These are phyloP conservation scores for Alloascoidea africana DNA, from an alignment of 805 yeast genomes.

Conservation along the genomic window DNA sequence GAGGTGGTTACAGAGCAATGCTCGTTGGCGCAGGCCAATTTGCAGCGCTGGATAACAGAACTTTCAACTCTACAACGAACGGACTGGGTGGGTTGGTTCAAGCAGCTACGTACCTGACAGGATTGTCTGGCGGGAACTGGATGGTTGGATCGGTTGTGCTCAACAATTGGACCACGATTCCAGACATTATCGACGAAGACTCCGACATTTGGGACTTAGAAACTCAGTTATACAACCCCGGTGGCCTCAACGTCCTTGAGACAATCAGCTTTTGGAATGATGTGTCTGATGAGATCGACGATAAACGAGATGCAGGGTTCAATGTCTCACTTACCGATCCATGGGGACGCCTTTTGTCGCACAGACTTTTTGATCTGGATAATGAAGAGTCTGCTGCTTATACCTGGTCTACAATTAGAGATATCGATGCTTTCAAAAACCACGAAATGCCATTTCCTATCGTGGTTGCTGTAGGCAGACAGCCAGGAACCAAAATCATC, in stretches of 20 bases:
- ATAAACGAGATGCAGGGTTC: conserved; percentile 53
- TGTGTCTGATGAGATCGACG: conserved; percentile 29
- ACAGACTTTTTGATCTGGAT: conserved; percentile 52
- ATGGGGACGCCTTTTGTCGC: conserved; percentile 69
- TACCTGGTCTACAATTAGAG: conserved; percentile 41
- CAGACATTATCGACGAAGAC: conserved; percentile 33
- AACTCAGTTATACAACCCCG: conserved; percentile 43
- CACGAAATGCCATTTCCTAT: conserved; percentile 65
- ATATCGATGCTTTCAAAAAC: conserved; percentile 41
- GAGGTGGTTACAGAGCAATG: conserved; percentile 91
- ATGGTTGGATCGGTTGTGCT: conserved; percentile 49
- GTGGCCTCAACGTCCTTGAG: conserved; percentile 40
- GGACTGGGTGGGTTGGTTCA: conserved; percentile 61
- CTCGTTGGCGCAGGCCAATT: conserved; percentile 72
- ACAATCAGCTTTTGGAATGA: conserved; percentile 34
- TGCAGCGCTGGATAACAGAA: conserved; percentile 65
- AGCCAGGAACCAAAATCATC: conserved; percentile 32
- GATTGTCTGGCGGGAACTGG: conserved; percentile 83
- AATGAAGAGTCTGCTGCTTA: conserved; percentile 50
- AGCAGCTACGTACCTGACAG: conserved; percentile 54
- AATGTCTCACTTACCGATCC: conserved; percentile 55
- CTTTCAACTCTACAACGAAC: conserved; percentile 32
- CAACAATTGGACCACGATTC: conserved; percentile 63
- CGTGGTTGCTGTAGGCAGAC: conserved; percentile 32
- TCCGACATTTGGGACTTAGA: conserved; percentile 52